A percentile compares a stretch with the other conserved stretches of the same genome.
Conservation (phyloP, 140 eudicot genomes). For the Flaveria floridana region DNA sequence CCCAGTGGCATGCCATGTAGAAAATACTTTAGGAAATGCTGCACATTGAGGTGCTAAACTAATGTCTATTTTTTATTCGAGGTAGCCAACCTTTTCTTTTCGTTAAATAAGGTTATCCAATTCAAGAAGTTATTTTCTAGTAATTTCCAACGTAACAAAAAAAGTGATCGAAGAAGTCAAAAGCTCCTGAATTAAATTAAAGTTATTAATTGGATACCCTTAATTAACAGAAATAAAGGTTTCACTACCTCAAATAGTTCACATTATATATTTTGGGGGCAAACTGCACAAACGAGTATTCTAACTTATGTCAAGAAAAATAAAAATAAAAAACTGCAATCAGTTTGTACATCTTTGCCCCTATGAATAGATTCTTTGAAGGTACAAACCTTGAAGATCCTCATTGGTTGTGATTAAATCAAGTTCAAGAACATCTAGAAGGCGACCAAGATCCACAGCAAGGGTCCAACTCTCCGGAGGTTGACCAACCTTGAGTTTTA, state of each 20-base stretch:
- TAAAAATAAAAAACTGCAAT: neutral
- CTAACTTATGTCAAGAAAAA: neutral
- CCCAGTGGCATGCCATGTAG: neutral
- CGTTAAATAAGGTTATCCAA: neutral
- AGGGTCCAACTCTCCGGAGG: conserved; percentile 89
- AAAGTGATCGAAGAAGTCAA: conserved; percentile 7
- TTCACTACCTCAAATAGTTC: neutral
- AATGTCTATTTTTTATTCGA: neutral
- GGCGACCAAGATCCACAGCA: conserved; percentile 93
- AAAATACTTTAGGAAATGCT: neutral
- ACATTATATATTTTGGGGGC: no score
- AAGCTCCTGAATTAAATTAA: neutral
- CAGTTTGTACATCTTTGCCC: neutral
- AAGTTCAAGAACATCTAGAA: conserved; percentile 83
- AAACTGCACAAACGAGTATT: no score
- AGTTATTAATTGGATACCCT: neutral
- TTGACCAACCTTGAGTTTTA: conserved; percentile 73
- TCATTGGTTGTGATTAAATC: conserved; percentile 65
- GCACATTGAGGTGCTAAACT: neutral
- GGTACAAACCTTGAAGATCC: conserved; percentile 64
- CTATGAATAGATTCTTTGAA: neutral
- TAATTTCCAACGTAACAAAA: neutral
- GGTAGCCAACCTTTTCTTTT: neutral
- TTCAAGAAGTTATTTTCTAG: neutral
- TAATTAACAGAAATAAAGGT: neutral